These are phyloP conservation scores for Inonotus hispidus DNA, from an alignment of 1,284 basidiomycete genomes.

Conservation along the genomic window DNA sequence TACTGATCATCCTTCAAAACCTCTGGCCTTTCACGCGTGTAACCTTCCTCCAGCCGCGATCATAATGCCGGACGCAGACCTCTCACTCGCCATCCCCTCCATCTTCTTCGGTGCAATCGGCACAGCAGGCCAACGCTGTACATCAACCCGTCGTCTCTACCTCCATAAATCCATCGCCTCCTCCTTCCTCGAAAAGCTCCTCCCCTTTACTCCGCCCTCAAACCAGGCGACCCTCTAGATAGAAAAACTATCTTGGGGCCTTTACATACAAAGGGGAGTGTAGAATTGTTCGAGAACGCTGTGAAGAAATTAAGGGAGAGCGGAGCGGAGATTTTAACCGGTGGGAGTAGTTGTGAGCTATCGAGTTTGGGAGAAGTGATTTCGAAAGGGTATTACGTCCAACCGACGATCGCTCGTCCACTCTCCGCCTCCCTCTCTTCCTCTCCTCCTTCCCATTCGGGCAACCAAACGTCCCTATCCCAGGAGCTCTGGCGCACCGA, in stretches of 20 bases:
- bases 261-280: constrained; percentile 66
- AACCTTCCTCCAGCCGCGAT: constrained; percentile 55
- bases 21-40: background rate
- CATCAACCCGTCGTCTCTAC: constrained; percentile 86
- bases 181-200: constrained; percentile 70
- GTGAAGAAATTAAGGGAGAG: constrained; percentile 58
- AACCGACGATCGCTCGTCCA: constrained; percentile 80
- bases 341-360: constrained; percentile 42
- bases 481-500: constrained; percentile 69
- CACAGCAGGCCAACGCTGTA: constrained; percentile 93
- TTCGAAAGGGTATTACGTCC: constrained; percentile 75
- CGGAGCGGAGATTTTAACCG: constrained; percentile 74
- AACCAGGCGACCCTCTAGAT: constrained; percentile 80
- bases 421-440: background rate
- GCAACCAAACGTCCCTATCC: constrained; percentile 36
- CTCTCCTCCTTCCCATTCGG: constrained; percentile 23
- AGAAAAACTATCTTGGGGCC: constrained; percentile 78
- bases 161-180: constrained; percentile 78
- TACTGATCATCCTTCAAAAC: background rate
- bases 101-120: constrained; percentile 94
- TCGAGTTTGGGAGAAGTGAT: constrained; percentile 16
- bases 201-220: constrained; percentile 63
- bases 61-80: constrained; percentile 90
- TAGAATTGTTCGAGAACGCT: constrained; percentile 62
- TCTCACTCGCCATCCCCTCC: constrained; percentile 81